Conservation (phyloP, 2,329 filamentous ascomycete species). For the Exophiala viscosa region DNA sequence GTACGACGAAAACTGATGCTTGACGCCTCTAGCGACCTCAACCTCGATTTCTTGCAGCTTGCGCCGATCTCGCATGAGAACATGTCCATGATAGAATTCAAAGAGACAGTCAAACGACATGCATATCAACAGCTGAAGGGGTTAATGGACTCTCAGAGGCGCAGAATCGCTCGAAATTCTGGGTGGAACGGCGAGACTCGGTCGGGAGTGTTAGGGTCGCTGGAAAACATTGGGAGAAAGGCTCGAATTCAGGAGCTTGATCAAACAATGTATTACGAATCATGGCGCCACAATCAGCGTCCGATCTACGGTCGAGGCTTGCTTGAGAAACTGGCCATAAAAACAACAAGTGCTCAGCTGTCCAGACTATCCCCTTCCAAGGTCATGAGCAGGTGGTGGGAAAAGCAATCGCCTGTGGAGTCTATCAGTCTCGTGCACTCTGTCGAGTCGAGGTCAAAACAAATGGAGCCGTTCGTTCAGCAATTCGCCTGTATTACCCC, state of each 20-base stretch:
- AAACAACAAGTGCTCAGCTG: slow-evolving; percentile 56
- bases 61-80: slow-evolving; percentile 68
- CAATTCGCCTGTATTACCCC: slow-evolving; percentile 93
- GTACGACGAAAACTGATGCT: slow-evolving; percentile 65
- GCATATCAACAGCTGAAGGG: slow-evolving; percentile 67
- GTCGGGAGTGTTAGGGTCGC: slow-evolving; percentile 63
- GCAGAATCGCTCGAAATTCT: slow-evolving; percentile 39
- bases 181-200: slow-evolving; percentile 23
- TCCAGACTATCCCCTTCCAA: slow-evolving; percentile 60
- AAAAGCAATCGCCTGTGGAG: slow-evolving; percentile 30
- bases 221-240: slow-evolving; percentile 69
- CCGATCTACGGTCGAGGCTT: slow-evolving; percentile 78
- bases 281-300: slow-evolving; percentile 71
- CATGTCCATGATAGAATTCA: slow-evolving; percentile 52
- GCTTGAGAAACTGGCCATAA: slow-evolving; percentile 69
- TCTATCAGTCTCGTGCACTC: slow-evolving; percentile 69
- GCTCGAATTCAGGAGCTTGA: slow-evolving; percentile 73
- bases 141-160: slow-evolving; percentile 67
- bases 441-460: slow-evolving; percentile 66
- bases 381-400: slow-evolving; percentile 33
- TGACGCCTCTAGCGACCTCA: slow-evolving; percentile 56
- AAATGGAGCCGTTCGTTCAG: slow-evolving; percentile 70
- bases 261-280: slow-evolving; percentile 75
- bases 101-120: slow-evolving; percentile 62
- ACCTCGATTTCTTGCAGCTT: slow-evolving; percentile 74